Conservation (phyloP, 345 rosid genomes). For the Lepidium aucheri region DNA sequence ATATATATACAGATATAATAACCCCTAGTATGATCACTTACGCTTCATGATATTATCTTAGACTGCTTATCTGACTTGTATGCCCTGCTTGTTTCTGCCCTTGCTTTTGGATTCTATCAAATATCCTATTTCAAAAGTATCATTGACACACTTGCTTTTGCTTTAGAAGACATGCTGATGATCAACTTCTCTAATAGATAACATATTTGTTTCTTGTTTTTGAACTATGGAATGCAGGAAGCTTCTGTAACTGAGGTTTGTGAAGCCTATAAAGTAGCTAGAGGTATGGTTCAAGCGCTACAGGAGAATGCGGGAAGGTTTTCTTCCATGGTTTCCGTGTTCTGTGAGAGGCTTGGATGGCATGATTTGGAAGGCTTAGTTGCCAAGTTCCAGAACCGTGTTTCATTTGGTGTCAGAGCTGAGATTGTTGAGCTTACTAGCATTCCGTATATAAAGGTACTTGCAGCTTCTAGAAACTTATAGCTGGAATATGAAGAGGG, state of each 20-base stretch:
- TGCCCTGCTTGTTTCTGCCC: constrained; percentile 6
- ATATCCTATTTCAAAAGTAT: not conserved
- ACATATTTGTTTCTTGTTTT: not conserved
- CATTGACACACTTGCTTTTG: not conserved
- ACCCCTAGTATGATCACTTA: constrained; percentile 8
- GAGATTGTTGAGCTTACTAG: constrained; percentile 94
- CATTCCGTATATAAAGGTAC: constrained; percentile 88
- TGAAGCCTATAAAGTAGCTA: constrained; percentile 85
- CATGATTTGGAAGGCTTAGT: constrained; percentile 91
- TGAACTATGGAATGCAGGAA: constrained; percentile 55
- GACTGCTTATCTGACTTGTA: not conserved
- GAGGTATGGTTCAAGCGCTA: constrained; percentile 95
- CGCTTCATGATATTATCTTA: constrained; percentile 1
- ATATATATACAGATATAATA: too few relatives aligned
- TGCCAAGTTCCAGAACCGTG: constrained; percentile 90
- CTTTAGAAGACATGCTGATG: constrained; percentile 1
- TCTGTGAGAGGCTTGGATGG: constrained; percentile 97
- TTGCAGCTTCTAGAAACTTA: not conserved
- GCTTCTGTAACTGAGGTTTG: constrained; percentile 85
- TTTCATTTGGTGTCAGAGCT: constrained; percentile 97
- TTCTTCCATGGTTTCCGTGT: constrained; percentile 94
- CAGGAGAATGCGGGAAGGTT: constrained; percentile 98
- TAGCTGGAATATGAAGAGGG: not conserved
- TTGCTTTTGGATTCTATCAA: not conserved
- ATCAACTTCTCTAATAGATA: constrained; percentile 1